Evolutionary conservation across 768 basidiomycete genomes (phyloP).

Genomic region (Suillus tomentosus): DNA sequence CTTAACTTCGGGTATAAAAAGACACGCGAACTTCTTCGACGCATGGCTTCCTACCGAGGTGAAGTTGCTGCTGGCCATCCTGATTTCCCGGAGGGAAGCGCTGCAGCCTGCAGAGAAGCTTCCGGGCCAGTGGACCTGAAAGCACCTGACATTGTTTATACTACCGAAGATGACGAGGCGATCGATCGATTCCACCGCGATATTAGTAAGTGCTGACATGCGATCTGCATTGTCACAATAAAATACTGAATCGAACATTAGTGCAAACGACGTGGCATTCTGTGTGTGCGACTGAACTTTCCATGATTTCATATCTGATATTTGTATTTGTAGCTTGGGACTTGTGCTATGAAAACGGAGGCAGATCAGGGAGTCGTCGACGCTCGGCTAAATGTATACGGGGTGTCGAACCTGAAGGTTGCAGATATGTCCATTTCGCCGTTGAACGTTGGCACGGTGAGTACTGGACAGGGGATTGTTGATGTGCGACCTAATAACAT

Average conservation of each 20-base stretch:
- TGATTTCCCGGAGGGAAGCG: constrained; percentile 27
- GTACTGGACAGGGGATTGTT: constrained; percentile 2
- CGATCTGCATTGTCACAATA: background rate
- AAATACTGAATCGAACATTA: constrained; percentile 11
- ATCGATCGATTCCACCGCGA: constrained; percentile 30
- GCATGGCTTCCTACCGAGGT: constrained; percentile 47
- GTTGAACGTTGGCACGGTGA: constrained; percentile 37
- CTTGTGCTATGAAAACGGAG: constrained; percentile 67
- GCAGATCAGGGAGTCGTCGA: constrained; percentile 64
- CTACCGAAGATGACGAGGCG: constrained; percentile 36
- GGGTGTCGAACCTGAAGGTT: constrained; percentile 57
- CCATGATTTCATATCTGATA: background rate
- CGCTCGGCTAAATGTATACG: constrained; percentile 62
- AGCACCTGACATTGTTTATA: constrained; percentile 34
- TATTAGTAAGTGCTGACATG: constrained; percentile 16
- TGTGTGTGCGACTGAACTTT: constrained; percentile 17
- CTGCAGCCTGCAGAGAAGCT: constrained; percentile 26
- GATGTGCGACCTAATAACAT: background rate
- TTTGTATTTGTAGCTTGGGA: constrained; percentile 48
- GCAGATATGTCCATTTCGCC: constrained; percentile 51
- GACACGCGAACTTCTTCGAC: constrained; percentile 30
- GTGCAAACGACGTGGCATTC: constrained; percentile 37
- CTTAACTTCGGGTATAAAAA: constrained; percentile 31
- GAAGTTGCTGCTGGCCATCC: constrained; percentile 32
- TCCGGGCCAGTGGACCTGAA: constrained; percentile 26